Evolutionary conservation across 192 early-diverging fungal species (phyloP).

Genomic region (Pilobolus umbonatus): DNA sequence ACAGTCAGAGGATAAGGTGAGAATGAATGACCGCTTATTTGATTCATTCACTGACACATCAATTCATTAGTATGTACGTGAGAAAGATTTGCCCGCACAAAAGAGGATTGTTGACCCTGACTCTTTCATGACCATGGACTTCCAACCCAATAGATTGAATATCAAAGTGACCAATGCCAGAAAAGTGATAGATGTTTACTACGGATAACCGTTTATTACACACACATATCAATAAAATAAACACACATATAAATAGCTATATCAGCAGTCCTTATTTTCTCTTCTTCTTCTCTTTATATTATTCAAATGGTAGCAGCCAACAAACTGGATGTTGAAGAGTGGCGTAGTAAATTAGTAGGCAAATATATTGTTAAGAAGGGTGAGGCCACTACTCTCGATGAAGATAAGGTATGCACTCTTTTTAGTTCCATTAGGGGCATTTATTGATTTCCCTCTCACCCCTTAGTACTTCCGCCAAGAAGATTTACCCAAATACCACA

Average conservation of each 20-base stretch:
- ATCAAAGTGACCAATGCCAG: conserved; percentile 33
- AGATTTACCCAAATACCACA: too few relatives aligned
- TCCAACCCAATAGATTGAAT: conserved; percentile 39
- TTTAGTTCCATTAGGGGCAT: too few relatives aligned
- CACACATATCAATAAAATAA: not conserved
- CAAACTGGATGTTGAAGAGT: not conserved
- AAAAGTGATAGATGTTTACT: conserved; percentile 34
- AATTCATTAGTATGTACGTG: conserved; percentile 29
- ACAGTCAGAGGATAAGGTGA: conserved; percentile 15
- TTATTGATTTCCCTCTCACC: too few relatives aligned
- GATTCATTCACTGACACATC: not conserved
- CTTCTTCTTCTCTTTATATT: not conserved
- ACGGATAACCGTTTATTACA: conserved; percentile 40
- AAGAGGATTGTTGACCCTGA: conserved; percentile 37
- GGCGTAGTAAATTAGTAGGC: too few relatives aligned
- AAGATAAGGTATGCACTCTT: too few relatives aligned
- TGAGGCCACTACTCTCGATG: too few relatives aligned
- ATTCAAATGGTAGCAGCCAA: too few relatives aligned
- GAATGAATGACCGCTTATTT: not conserved
- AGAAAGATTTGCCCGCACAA: conserved; percentile 34
- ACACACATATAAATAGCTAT: not conserved
- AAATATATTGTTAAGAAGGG: too few relatives aligned
- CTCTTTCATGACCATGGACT: conserved; percentile 45
- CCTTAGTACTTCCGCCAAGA: too few relatives aligned
- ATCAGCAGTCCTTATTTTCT: not conserved